Evolutionary conservation across 2,329 filamentous ascomycete genomes (phyloP).

Genomic region (Monilinia aucupariae): DNA sequence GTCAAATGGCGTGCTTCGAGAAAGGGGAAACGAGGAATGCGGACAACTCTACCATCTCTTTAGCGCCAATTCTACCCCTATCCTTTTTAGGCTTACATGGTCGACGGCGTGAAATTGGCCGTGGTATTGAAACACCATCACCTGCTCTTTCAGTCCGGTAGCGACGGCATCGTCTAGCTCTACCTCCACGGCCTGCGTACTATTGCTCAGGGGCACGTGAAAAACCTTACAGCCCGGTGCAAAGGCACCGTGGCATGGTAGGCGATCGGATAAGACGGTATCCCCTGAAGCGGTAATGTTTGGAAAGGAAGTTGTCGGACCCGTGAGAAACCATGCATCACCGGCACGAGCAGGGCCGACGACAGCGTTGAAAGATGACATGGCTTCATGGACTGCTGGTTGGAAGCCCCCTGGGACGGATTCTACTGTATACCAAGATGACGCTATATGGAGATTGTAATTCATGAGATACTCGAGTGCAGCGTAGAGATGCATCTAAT

Average conservation of each 20-base stretch:
- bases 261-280: slow-evolving; percentile 12
- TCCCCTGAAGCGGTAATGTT: slow-evolving; percentile 16
- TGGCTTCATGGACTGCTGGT: neutral
- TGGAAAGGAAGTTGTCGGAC: slow-evolving; percentile 15
- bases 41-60: slow-evolving; percentile 51
- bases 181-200: slow-evolving; percentile 36
- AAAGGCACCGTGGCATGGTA: slow-evolving; percentile 37
- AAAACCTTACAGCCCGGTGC: slow-evolving; percentile 56
- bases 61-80: neutral
- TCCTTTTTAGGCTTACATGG: slow-evolving; percentile 46
- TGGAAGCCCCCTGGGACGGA: too few relatives aligned
- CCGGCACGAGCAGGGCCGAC: slow-evolving; percentile 21
- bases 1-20: slow-evolving; percentile 57
- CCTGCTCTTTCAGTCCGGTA: slow-evolving; percentile 47
- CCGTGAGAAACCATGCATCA: slow-evolving; percentile 19
- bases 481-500: too few relatives aligned
- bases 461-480: too few relatives aligned
- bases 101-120: slow-evolving; percentile 63
- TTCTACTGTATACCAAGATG: too few relatives aligned
- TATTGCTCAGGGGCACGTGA: slow-evolving; percentile 41
- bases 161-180: slow-evolving; percentile 35
- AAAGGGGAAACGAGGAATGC: slow-evolving; percentile 61
- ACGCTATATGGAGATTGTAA: too few relatives aligned
- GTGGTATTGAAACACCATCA: slow-evolving; percentile 58
- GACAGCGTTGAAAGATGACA: slow-evolving; percentile 4